phyloP scores from a whole-genome alignment of 2,329 filamentous ascomycete species.

The Fusarium longipes region DNA sequence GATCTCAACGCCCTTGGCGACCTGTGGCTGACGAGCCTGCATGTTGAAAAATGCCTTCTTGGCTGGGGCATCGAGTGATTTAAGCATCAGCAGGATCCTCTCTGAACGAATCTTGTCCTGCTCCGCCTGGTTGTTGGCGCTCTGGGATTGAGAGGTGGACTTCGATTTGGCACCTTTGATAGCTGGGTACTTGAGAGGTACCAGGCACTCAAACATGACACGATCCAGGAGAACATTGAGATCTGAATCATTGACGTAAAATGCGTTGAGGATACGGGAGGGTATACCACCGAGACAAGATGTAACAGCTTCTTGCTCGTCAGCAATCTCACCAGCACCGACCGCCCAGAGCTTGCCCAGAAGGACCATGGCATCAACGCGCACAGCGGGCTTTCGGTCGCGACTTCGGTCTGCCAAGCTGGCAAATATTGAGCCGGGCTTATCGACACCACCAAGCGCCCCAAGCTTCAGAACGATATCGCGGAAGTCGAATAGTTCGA shows the following conservation, averaged over 20 bases:
- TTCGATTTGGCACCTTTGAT: constrained; percentile 68
- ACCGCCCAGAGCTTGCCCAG: constrained; percentile 94
- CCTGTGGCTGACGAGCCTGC: constrained; percentile 79
- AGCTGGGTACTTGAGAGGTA: constrained; percentile 89
- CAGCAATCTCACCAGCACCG: constrained; percentile 85
- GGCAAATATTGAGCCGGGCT: constrained; percentile 80
- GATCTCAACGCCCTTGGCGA: constrained; percentile 77
- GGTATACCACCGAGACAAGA: constrained; percentile 84
- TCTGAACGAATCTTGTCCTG: constrained; percentile 83
- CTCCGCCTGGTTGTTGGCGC: constrained; percentile 64
- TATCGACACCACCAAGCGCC: constrained; percentile 77
- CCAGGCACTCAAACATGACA: constrained; percentile 85
- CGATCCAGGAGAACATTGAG: constrained; percentile 86
- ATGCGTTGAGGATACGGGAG: constrained; percentile 84
- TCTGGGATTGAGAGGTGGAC: constrained; percentile 65
- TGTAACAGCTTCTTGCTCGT: constrained; percentile 80
- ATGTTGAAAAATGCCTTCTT: constrained; percentile 90
- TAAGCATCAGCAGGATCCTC: constrained; percentile 83
- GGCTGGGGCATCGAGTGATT: constrained; percentile 79
- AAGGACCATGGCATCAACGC: constrained; percentile 86
- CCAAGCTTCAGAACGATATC: constrained; percentile 87
- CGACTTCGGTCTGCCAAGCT: constrained; percentile 89
- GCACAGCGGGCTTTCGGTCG: constrained; percentile 83
- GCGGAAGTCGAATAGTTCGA: constrained; percentile 82
- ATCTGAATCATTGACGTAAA: constrained; percentile 89